phyloP scores from a whole-genome alignment of 140 eudicot genomes.

The Cichorium intybus region DNA sequence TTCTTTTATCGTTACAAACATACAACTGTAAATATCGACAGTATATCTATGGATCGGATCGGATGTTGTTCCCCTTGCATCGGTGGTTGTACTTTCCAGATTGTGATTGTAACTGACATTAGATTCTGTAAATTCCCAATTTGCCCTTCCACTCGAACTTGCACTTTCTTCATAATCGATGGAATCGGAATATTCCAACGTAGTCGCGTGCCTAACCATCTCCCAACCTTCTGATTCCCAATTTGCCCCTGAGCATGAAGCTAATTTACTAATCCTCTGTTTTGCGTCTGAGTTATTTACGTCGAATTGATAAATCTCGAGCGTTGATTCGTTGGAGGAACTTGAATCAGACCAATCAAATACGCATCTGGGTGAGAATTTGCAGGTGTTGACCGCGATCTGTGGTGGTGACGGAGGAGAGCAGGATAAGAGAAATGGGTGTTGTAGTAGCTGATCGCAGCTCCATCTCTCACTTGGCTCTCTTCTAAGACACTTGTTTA shows the following conservation, averaged over 20 bases:
- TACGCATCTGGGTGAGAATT: slow-evolving; percentile 57
- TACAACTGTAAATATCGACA: neutral
- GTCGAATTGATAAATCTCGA: slow-evolving; percentile 6
- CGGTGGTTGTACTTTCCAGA: slow-evolving; percentile 21
- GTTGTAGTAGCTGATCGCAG: slow-evolving; percentile 67
- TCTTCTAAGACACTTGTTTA: slow-evolving; percentile 51
- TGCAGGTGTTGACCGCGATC: neutral
- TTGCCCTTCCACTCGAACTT: slow-evolving; percentile 26
- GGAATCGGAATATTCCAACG: slow-evolving; percentile 25
- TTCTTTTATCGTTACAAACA: slow-evolving; percentile 6
- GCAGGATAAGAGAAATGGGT: slow-evolving; percentile 45
- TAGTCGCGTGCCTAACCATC: slow-evolving; percentile 45
- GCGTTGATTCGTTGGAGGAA: slow-evolving; percentile 22
- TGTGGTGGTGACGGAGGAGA: slow-evolving; percentile 11
- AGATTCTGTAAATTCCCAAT: slow-evolving; percentile 31
- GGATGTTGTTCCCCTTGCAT: slow-evolving; percentile 7
- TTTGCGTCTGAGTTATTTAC: slow-evolving; percentile 7
- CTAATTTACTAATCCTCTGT: slow-evolving; percentile 48
- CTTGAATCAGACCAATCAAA: slow-evolving; percentile 49
- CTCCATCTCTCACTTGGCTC: slow-evolving; percentile 54
- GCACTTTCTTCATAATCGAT: slow-evolving; percentile 14
- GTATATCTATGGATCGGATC: slow-evolving; percentile 3
- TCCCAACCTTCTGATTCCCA: slow-evolving; percentile 89
- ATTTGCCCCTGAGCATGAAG: slow-evolving; percentile 43
- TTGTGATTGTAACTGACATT: neutral